These are phyloP conservation scores for Monosporascus sp. DNA, from an alignment of 2,329 filamentous ascomycete species.

Conservation along the genomic window DNA sequence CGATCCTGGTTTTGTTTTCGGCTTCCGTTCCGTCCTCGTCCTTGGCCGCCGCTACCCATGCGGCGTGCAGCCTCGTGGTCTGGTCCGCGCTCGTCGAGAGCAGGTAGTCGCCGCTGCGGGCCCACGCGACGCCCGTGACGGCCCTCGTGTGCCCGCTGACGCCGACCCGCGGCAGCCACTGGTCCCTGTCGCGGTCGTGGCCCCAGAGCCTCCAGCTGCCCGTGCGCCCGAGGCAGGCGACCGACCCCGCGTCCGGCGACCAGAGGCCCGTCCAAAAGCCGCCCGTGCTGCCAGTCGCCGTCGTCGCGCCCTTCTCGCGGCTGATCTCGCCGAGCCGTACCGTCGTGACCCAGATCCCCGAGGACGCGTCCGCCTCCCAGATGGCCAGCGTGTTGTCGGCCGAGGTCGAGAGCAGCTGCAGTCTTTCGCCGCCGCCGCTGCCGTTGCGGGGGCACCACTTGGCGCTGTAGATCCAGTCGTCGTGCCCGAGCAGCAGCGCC, in stretches of 20 bases:
- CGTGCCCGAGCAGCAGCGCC: constrained; percentile 86
- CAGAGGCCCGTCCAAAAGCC: constrained; percentile 96
- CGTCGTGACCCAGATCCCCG: constrained; percentile 86
- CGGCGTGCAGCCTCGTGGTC: constrained; percentile 80
- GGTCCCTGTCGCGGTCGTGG: constrained; percentile 52
- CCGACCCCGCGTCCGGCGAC: constrained; percentile 69
- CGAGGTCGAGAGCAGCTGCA: constrained; percentile 80
- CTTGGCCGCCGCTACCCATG: constrained; percentile 56
- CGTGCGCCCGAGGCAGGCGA: constrained; percentile 81
- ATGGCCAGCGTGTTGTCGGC: constrained; percentile 93
- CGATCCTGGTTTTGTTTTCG: constrained; percentile 1
- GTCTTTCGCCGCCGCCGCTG: constrained; percentile 35
- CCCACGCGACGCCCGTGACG: constrained; percentile 80
- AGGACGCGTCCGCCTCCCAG: constrained; percentile 79
- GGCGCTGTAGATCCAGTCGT: constrained; percentile 96
- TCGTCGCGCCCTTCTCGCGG: constrained; percentile 90
- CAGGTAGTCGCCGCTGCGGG: constrained; percentile 73
- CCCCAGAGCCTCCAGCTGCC: constrained; percentile 91
- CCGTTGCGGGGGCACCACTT: constrained; percentile 56
- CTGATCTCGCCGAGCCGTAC: constrained; percentile 90
- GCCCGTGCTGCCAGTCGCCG: constrained; percentile 89
- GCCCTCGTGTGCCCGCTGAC: constrained; percentile 80
- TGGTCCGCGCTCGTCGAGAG: constrained; percentile 89
- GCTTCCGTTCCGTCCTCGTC: background rate
- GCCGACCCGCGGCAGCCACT: constrained; percentile 73